Percentiles rank a stretch among this genome's conserved stretches.
These are phyloP conservation scores for Cornus suecica DNA, from an alignment of 148 eudicot species.

Conservation along the genomic window DNA sequence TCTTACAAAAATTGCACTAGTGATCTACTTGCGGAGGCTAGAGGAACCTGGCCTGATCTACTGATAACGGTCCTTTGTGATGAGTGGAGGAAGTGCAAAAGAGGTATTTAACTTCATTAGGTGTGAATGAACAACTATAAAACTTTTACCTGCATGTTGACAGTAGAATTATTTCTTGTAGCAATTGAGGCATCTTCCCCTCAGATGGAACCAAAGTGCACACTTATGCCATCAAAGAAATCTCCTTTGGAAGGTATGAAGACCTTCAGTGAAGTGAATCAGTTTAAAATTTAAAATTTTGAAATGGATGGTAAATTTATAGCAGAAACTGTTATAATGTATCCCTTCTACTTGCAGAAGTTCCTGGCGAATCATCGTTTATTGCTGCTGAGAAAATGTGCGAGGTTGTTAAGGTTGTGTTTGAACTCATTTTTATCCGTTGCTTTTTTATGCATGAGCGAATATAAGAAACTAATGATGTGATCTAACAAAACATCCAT, in stretches of 20 bases:
- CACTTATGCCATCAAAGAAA: conserved; percentile 46
- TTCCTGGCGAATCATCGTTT: conserved; percentile 64
- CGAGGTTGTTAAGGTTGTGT: conserved; percentile 77
- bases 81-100: conserved; percentile 96
- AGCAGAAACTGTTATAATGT: background rate
- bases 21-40: conserved; percentile 54
- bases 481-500: background rate
- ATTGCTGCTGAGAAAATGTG: conserved; percentile 78
- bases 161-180: conserved; percentile 24
- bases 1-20: conserved; percentile 47
- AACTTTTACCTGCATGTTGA: background rate
- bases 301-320: background rate
- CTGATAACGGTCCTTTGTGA: conserved; percentile 67
- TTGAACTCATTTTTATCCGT: conserved; percentile 4
- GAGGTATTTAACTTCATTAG: conserved; percentile 45
- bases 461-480: background rate
- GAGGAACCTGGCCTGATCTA: conserved; percentile 79
- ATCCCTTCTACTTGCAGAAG: conserved; percentile 28
- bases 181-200: conserved; percentile 92
- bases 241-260: conserved; percentile 45
- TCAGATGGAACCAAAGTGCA: conserved; percentile 63
- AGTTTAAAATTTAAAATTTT: conserved; percentile 2
- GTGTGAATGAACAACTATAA: background rate
- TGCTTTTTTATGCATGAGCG: background rate
- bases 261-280: conserved; percentile 1